These are phyloP conservation scores for Secale cereale DNA, from an alignment of 176 grass and related monocot genomes.

Conservation along the genomic window DNA sequence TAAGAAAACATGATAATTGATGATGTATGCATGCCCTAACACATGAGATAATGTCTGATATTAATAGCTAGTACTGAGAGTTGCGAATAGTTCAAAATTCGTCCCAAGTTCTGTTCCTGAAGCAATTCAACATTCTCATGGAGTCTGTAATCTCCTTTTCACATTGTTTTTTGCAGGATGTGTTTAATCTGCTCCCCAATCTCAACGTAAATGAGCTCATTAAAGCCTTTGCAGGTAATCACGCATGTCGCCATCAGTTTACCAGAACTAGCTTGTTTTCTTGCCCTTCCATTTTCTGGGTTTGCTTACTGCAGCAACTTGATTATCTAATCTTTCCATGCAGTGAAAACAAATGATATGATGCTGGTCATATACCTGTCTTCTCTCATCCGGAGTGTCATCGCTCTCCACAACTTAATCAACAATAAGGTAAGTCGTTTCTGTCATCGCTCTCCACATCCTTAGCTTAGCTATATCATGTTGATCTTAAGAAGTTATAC, in stretches of 20 bases:
- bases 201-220: slow-evolving; percentile 93
- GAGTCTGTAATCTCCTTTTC: too few relatives aligned
- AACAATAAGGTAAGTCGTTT: slow-evolving; percentile 79
- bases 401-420: slow-evolving; percentile 97
- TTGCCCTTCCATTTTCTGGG: not conserved
- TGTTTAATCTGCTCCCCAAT: slow-evolving; percentile 97
- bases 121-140: not conserved
- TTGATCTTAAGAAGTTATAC: not conserved
- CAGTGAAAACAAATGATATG: slow-evolving; percentile 99
- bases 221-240: slow-evolving; percentile 90
- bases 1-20: not conserved
- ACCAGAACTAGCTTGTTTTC: not conserved
- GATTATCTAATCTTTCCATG: slow-evolving; percentile 20
- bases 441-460: slow-evolving; percentile 63
- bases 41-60: not conserved
- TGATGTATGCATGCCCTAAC: not conserved
- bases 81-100: not conserved
- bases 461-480: too few relatives aligned
- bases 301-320: slow-evolving; percentile 8
- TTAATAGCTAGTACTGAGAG: not conserved
- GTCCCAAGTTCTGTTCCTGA: not conserved
- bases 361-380: slow-evolving; percentile 97
- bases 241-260: not conserved
- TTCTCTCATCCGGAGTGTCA: slow-evolving; percentile 88
- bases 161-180: slow-evolving; percentile 66